Evolutionary conservation across 805 yeast species (phyloP), one percentile per base, ranked within the genome.

Genomic region (Metschnikowia orientalis): DNA sequence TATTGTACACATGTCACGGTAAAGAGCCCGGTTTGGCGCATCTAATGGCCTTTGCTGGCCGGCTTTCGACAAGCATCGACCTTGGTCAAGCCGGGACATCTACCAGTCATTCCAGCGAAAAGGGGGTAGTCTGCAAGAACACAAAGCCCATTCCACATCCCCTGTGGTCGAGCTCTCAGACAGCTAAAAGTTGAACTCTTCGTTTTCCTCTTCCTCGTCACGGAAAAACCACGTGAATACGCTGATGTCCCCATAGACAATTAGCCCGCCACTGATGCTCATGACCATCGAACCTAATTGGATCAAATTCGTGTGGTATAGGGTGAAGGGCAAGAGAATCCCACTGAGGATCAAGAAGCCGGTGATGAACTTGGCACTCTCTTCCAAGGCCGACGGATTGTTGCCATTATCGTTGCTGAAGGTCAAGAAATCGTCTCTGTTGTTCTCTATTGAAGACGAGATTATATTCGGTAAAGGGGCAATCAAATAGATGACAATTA

Each of bases 221-320:
- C 66, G 61, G 53, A 67, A 67, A 41, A 67, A 66, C 72, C 71
- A 66, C 21, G 64, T 62, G 44, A 67, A 67, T 26, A 63, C 58
- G 23, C 64, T 57, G 23, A 67, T 67, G 39, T 63, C 71, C 15
- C 55, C 53, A 45, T 67, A 67, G n/a, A 67, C 71, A 13, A 65
- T 62, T 32, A 64, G 48, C 18, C 72, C 72, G 10, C 72, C 72
- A 23, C 53, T 38, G 10, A 62, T 59, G 54, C 71, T 65, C 71
- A 67, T 66, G 23, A 62, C 37, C 59, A 54, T 52, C 5, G 69
- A 53, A 6, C 71, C 71, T 36, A 60, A 40, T 30, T 57, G 55
- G 24, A 66, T 63, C 33, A 65, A 35, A 18, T 46, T 29, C 21
- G 62, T 53, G 45, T 65, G 72, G 47, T 57, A 63, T 26, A 67